Base-by-base conservation (phyloP, 495 filamentous ascomycete genomes). In the Physcia stellaris region DNA sequence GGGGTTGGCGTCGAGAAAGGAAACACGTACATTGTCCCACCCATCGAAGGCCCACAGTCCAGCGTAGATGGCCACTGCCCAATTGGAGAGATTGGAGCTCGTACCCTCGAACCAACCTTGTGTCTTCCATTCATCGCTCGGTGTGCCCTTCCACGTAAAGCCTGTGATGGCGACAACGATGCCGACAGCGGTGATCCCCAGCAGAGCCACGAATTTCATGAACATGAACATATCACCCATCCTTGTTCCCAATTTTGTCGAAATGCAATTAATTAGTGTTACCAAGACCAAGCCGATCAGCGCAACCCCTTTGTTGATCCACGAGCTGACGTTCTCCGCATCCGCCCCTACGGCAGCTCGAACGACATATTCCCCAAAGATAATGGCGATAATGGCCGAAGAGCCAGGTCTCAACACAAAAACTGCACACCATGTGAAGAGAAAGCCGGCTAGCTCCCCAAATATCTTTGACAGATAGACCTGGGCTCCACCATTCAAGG, bases 31-130 rank as follows among this genome's bases (percentile, higher is more conserved):
- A 58, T 98, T 98, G 54, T 98, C 90, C 90, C 90, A 98, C 15
- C 90, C 90, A 52, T 98, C 90, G 60, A 88, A 98, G 2, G 90
- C 90, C 90, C 90, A 98, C 2, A 98, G 66, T 7, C 90, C 90
- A 19, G 86, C 88, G 57, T 98, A 98, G 41, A 98, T 56, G 3
- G 90, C 90, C 36, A 96, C 82, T 12, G 86, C 86, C 78, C 83
- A 92, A 45, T 74, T 76, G 12, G 79, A 84, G 12, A 77, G 68
- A 54, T 84, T 76, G n/a, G 71, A 70, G 47, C 65, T 81, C 9
- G 86, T 94, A 27, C 78, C 81, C 41, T 86, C 77, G 51, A 96
- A 95, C 90, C 92, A 98, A 10, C 76, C 74, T 12, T 66, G 67
- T 2, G 68, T 76, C 54, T 87, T 94, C 88, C 88, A 96, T 40